Conservation (phyloP, 1,139 yeast genomes). For the Debaryomyces sp. region DNA sequence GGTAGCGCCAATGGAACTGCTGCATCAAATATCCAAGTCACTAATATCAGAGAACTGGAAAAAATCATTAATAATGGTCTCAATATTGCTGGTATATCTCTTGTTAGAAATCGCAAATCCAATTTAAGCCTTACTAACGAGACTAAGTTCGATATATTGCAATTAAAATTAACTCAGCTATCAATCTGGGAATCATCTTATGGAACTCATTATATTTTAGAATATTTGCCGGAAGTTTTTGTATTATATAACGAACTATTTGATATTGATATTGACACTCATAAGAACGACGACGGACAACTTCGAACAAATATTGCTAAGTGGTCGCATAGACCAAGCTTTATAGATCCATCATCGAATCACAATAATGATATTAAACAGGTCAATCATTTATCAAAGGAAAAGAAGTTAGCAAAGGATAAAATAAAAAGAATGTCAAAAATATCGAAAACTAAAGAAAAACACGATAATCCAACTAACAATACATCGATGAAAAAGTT, state of each 20-base stretch:
- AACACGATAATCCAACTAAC: background rate
- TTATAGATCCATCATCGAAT: conserved; percentile 36
- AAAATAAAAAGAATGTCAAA: conserved; percentile 24
- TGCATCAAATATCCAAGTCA: background rate
- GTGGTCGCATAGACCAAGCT: conserved; percentile 54
- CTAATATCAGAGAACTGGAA: conserved; percentile 31
- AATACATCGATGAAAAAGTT: conserved; percentile 13
- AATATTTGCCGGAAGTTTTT: conserved; percentile 67
- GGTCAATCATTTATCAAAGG: conserved; percentile 11
- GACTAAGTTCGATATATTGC: conserved; percentile 60
- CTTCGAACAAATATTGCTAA: conserved; percentile 18
- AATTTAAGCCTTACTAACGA: conserved; percentile 31
- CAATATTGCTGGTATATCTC: conserved; percentile 45
- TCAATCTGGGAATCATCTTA: conserved; percentile 67
- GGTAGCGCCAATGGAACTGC: background rate
- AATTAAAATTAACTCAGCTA: conserved; percentile 75
- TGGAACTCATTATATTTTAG: conserved; percentile 65
- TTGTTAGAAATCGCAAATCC: conserved; percentile 32
- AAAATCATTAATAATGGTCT: conserved; percentile 46
- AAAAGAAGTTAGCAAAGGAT: conserved; percentile 22
- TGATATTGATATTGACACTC: conserved; percentile 28
- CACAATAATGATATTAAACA: background rate
- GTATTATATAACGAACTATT: conserved; percentile 60
- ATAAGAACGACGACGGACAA: conserved; percentile 5
- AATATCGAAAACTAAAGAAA: conserved; percentile 11